Percentiles rank a stretch among this genome's conserved stretches.
phyloP scores from a whole-genome alignment of 2,329 filamentous ascomycete species.

The Talaromyces amestolkiae region DNA sequence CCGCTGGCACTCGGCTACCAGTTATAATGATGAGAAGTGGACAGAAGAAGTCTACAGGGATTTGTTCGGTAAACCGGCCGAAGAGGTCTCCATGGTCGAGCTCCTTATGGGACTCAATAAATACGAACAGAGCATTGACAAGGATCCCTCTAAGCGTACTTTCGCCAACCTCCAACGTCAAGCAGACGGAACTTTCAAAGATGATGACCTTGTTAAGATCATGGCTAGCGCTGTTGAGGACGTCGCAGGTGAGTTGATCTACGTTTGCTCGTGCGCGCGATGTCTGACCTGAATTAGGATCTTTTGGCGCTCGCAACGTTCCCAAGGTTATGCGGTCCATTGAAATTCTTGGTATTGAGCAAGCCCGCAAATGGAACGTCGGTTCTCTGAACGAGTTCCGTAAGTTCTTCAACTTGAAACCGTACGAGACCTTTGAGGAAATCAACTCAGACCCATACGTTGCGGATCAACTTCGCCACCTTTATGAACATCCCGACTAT shows the following conservation, averaged over 20 bases:
- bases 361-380: constrained; percentile 66
- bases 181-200: constrained; percentile 65
- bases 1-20: constrained; percentile 80
- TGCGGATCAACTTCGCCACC: constrained; percentile 53
- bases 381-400: constrained; percentile 56
- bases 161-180: constrained; percentile 67
- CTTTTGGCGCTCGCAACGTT: constrained; percentile 69
- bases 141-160: constrained; percentile 66
- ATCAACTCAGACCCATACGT: constrained; percentile 60
- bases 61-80: constrained; percentile 60
- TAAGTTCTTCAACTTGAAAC: constrained; percentile 60
- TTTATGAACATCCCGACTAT: constrained; percentile 63
- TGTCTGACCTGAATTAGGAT: constrained; percentile 38
- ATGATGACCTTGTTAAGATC: constrained; percentile 73
- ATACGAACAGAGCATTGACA: constrained; percentile 59
- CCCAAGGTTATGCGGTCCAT: constrained; percentile 70
- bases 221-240: constrained; percentile 70
- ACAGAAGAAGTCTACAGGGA: constrained; percentile 66
- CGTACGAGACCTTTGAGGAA: constrained; percentile 56
- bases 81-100: constrained; percentile 57
- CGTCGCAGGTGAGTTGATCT: constrained; percentile 37
- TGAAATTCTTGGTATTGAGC: constrained; percentile 76
- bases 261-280: too few relatives aligned
- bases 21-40: constrained; percentile 74
- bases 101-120: constrained; percentile 62